Evolutionary conservation across 768 basidiomycete species (phyloP).

Genomic region (Psilocybe sp.): DNA sequence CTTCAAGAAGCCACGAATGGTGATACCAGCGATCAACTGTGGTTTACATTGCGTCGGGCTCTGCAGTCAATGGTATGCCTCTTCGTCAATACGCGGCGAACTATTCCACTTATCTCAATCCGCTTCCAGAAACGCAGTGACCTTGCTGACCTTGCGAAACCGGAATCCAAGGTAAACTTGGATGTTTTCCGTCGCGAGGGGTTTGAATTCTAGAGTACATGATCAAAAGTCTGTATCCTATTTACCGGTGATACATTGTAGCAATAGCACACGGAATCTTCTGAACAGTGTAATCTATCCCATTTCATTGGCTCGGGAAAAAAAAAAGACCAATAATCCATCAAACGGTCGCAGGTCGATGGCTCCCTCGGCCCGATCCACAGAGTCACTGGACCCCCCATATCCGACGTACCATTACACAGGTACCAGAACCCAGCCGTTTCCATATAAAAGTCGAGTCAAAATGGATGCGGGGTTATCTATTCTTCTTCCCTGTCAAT

Average conservation of each 20-base stretch:
- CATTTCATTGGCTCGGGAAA: constrained; percentile 19
- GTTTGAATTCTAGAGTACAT: constrained; percentile 72
- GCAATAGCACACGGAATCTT: neutral
- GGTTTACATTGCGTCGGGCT: constrained; percentile 84
- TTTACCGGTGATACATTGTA: neutral
- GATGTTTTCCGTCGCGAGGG: constrained; percentile 78
- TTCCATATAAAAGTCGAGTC: constrained; percentile 9
- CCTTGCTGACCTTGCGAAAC: constrained; percentile 72
- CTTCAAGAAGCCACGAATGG: constrained; percentile 71
- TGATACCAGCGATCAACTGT: constrained; percentile 80
- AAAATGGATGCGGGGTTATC: neutral
- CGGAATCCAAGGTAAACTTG: constrained; percentile 58
- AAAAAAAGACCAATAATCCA: no score
- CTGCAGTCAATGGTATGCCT: constrained; percentile 73
- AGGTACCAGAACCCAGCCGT: neutral
- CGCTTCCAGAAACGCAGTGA: constrained; percentile 68
- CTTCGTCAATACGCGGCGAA: neutral
- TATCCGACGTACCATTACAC: no score
- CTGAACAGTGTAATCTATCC: constrained; percentile 16
- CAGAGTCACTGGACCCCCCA: no score
- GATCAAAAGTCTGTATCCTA: constrained; percentile 4
- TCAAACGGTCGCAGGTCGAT: no score
- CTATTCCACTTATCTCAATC: constrained; percentile 2
- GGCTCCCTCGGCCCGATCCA: no score
- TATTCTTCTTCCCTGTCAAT: neutral